These are phyloP conservation scores for Ceratocystis huliohia DNA, from an alignment of 2,329 filamentous ascomycete genomes.

Conservation along the genomic window DNA sequence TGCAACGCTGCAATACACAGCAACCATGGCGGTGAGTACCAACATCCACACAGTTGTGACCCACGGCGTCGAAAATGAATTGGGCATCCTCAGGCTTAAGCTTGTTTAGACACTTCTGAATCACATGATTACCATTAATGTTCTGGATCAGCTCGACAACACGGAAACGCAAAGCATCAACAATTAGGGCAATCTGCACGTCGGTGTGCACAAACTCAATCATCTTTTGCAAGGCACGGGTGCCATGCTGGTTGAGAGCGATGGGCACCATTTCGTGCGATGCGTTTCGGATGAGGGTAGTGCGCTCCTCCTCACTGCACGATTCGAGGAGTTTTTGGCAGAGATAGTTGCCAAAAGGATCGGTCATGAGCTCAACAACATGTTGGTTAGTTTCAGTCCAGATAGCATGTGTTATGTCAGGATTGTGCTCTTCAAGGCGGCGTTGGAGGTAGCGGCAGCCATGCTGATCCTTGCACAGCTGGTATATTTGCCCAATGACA, in stretches of 20 bases:
- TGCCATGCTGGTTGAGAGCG: conserved; percentile 93
- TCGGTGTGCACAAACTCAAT: conserved; percentile 87
- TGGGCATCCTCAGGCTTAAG: conserved; percentile 71
- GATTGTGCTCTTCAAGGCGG: conserved; percentile 81
- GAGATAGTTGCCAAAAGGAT: conserved; percentile 97
- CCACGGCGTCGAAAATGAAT: conserved; percentile 95
- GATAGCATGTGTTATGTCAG: conserved; percentile 79
- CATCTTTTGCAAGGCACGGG: conserved; percentile 96
- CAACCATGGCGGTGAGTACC: conserved; percentile 96
- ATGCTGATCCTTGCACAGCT: conserved; percentile 93
- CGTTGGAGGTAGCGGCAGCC: conserved; percentile 94
- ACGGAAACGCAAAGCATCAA: conserved; percentile 64
- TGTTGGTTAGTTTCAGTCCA: conserved; percentile 88
- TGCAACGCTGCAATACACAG: conserved; percentile 94
- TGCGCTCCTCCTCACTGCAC: conserved; percentile 90
- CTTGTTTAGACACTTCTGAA: conserved; percentile 97
- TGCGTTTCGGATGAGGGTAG: conserved; percentile 80
- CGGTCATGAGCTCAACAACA: conserved; percentile 95
- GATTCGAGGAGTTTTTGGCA: conserved; percentile 97
- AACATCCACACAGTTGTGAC: conserved; percentile 72
- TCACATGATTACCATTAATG: conserved; percentile 95
- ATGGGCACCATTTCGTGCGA: conserved; percentile 80
- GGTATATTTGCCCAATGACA: conserved; percentile 72
- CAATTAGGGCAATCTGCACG: conserved; percentile 77
- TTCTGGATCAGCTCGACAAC: conserved; percentile 95